These are phyloP conservation scores for Candida sp. DNA, from an alignment of 1,139 yeast species.

Conservation along the genomic window DNA sequence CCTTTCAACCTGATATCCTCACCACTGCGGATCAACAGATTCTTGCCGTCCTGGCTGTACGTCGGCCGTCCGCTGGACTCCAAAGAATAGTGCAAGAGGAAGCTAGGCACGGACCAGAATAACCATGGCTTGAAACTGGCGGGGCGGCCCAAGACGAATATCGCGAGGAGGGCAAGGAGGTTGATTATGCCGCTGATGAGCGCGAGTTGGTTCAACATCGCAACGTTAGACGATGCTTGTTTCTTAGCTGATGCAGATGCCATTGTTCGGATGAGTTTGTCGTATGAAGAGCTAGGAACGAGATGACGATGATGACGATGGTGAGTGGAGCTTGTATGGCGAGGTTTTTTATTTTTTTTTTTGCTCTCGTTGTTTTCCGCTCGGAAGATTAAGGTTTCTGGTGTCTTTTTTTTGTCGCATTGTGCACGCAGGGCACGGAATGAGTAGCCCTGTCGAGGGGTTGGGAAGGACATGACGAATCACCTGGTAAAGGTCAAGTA, in stretches of 20 bases:
- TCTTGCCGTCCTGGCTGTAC: constrained; percentile 28
- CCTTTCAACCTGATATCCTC: constrained; percentile 71
- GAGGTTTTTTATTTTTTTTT: too few relatives aligned
- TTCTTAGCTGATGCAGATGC: constrained; percentile 64
- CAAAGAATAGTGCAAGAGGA: constrained; percentile 56
- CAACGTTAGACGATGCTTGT: constrained; percentile 61
- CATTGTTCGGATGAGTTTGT: constrained; percentile 22
- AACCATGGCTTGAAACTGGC: constrained; percentile 51
- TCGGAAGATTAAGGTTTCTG: too few relatives aligned
- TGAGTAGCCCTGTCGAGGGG: too few relatives aligned
- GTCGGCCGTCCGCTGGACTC: constrained; percentile 75
- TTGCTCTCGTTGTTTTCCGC: too few relatives aligned
- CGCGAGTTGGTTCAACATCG: constrained; percentile 61
- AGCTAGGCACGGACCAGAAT: constrained; percentile 62
- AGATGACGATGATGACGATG: too few relatives aligned
- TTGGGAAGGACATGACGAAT: too few relatives aligned
- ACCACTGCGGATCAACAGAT: constrained; percentile 54
- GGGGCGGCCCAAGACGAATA: constrained; percentile 59
- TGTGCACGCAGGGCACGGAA: too few relatives aligned
- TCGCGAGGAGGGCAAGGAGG: constrained; percentile 37
- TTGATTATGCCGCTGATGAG: constrained; percentile 48
- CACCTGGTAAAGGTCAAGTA: too few relatives aligned
- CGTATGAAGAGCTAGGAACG: too few relatives aligned
- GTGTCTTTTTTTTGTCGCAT: too few relatives aligned
- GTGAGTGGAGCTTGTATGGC: too few relatives aligned